Conservation (phyloP, 345 rosid species). For the Physaria fendleri region DNA sequence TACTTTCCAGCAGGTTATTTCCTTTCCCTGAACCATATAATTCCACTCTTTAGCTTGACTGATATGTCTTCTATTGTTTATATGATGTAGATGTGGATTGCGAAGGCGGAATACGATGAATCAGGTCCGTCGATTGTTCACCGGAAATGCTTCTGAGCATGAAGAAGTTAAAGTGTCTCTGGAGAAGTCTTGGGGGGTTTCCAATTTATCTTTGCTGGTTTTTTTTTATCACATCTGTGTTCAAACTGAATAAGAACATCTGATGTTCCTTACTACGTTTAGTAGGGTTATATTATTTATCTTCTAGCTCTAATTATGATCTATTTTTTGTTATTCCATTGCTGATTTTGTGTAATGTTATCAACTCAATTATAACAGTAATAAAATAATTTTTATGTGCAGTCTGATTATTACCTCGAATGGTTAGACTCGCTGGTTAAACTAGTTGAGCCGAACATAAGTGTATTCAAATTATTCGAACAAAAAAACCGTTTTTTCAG, state of each 20-base stretch:
- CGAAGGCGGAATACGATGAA: slow-evolving; percentile 84
- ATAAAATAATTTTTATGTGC: no score
- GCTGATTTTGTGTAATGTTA: background rate
- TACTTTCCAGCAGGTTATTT: slow-evolving; percentile 84
- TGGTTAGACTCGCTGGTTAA: no score
- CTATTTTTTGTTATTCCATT: background rate
- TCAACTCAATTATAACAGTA: no score
- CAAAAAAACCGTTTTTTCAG: no score
- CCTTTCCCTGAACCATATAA: background rate
- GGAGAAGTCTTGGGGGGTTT: slow-evolving; percentile 11
- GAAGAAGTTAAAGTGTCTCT: slow-evolving; percentile 10
- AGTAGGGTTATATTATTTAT: background rate
- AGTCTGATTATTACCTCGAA: no score
- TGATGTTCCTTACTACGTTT: background rate
- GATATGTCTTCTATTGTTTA: background rate
- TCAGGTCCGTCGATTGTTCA: slow-evolving; percentile 90
- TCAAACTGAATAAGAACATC: slow-evolving; percentile 14
- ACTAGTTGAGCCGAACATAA: no score
- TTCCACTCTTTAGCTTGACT: background rate
- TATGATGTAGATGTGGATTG: slow-evolving; percentile 70
- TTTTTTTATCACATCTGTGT: slow-evolving; percentile 8
- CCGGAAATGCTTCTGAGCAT: slow-evolving; percentile 75
- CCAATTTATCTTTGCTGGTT: background rate
- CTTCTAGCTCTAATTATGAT: background rate
- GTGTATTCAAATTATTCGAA: no score